A percentile compares a stretch with the other conserved stretches of the same genome.
phyloP scores from a whole-genome alignment of 495 filamentous ascomycete genomes.

The Recurvomyces mirabilis region DNA sequence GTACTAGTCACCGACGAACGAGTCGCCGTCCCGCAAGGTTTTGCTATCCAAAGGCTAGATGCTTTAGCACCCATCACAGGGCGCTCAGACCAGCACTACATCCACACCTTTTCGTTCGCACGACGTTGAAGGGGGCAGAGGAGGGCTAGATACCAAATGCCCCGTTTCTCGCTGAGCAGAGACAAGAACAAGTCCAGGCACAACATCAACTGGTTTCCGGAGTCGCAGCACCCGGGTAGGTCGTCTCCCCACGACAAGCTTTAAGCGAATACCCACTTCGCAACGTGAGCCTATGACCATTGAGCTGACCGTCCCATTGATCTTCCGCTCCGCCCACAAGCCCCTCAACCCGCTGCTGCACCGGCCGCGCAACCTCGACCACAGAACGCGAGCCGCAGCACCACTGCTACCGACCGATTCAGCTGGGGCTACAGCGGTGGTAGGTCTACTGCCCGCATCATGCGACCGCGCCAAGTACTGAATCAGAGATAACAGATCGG shows the following conservation, averaged over 20 bases:
- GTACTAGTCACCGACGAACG: too few species aligned
- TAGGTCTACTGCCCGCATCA: background rate
- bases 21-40: too few species aligned
- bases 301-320: background rate
- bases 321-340: slow-evolving; percentile 12
- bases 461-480: background rate
- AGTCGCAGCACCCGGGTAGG: slow-evolving; percentile 15
- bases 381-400: slow-evolving; percentile 3
- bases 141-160: too few species aligned
- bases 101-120: too few species aligned
- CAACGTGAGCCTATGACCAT: background rate
- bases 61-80: too few species aligned
- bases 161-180: slow-evolving; percentile 12
- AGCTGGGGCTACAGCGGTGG: slow-evolving; percentile 11
- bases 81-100: too few species aligned
- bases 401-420: slow-evolving; percentile 13
- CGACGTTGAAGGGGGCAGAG: too few species aligned
- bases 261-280: too few species aligned
- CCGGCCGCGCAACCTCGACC: too few species aligned
- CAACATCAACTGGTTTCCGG: slow-evolving; percentile 5
- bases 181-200: slow-evolving; percentile 5
- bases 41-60: too few species aligned
- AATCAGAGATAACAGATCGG: slow-evolving; percentile 4
- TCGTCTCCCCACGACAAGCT: too few species aligned
- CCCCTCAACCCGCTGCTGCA: background rate